Evolutionary conservation across 1,284 basidiomycete genomes (phyloP), one percentile per base, ranked within the genome.

Genomic region (Peniophora sp.): DNA sequence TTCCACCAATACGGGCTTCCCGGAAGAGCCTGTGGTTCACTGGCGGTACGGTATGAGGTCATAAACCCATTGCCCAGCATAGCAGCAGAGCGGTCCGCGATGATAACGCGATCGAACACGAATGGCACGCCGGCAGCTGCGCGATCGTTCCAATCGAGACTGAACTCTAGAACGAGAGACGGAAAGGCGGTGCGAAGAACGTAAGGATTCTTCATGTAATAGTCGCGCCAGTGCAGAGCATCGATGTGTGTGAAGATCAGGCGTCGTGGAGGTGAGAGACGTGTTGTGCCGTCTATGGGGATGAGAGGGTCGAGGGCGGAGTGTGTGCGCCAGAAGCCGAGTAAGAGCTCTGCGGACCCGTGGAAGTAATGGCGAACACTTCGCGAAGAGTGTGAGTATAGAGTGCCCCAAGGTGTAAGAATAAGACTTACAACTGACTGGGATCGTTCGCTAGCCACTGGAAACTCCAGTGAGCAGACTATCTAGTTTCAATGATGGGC

Each of bases 311-410:
- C 90, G 16, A 93, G 73, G 1, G 87, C 83, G 32, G 89, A 79
- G 62, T 93, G 94, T 0, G 90, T 83, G 20, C 90, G 77, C 92
- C 92, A 94, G 57, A 93, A 78, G 45, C 92, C 91, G 55, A 91
- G 90, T 67, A 89, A 85, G 16, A 93, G 78, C 63, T 96, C 92
- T 3, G 92, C 92, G 25, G 87, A 82, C 78, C 86, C 93, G 59
- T 90, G 85, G 62, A 89, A 89, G 60, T 89, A 89, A 62, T 90
- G 86, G 27, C 27, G 27, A 12, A 5, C 12, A 12, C 12, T 32
- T 32, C 27, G 27, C 27, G 27, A 5, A 6, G 5, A 32, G 27
- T 12, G 27, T 12, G 12, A 6, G 27, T 12, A 32, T 6, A 32
- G 6, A 32, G 12, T 32, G 27, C 12, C 5, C 12, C 27, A 6